phyloP scores from a whole-genome alignment of 2,329 filamentous ascomycete genomes.

The Aaosphaeria pasadenensis region DNA sequence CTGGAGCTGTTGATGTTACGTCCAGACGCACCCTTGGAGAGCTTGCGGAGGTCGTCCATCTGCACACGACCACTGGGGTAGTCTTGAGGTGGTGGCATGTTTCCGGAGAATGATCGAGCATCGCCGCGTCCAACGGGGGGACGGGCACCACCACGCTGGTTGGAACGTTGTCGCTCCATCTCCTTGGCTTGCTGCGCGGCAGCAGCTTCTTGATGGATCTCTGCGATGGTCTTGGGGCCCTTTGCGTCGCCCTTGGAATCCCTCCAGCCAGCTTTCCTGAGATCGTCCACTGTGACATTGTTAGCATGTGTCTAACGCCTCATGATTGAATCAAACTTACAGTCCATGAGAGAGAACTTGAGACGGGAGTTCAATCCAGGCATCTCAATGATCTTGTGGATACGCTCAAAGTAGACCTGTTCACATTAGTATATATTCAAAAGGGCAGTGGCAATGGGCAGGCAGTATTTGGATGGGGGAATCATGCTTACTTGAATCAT shows the following conservation, averaged over 20 bases:
- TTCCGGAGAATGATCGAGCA: conserved; percentile 75
- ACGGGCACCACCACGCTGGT: conserved; percentile 66
- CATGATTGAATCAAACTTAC: conserved; percentile 45
- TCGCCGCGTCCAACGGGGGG: conserved; percentile 78
- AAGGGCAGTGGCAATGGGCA: conserved; percentile 78
- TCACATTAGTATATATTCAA: too few species aligned
- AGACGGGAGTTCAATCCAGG: conserved; percentile 77
- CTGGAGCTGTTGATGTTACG: conserved; percentile 56
- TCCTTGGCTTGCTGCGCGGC: conserved; percentile 82
- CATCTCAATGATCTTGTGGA: conserved; percentile 75
- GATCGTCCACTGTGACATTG: conserved; percentile 48
- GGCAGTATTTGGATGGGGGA: conserved; percentile 43
- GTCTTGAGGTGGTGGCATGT: conserved; percentile 68
- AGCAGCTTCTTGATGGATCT: conserved; percentile 81
- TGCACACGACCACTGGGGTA: conserved; percentile 77
- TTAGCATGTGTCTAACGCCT: too few species aligned
- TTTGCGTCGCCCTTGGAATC: conserved; percentile 82
- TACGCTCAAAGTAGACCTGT: conserved; percentile 80
- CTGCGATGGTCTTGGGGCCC: conserved; percentile 92
- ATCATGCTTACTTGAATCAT: neutral
- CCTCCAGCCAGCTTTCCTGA: conserved; percentile 73
- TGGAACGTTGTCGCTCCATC: conserved; percentile 55
- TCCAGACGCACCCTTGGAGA: conserved; percentile 59
- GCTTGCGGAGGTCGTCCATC: conserved; percentile 85
- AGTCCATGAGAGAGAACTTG: conserved; percentile 95